Evolutionary conservation across 1,284 basidiomycete species (phyloP).

Genomic region (Rhodotorula sp.): DNA sequence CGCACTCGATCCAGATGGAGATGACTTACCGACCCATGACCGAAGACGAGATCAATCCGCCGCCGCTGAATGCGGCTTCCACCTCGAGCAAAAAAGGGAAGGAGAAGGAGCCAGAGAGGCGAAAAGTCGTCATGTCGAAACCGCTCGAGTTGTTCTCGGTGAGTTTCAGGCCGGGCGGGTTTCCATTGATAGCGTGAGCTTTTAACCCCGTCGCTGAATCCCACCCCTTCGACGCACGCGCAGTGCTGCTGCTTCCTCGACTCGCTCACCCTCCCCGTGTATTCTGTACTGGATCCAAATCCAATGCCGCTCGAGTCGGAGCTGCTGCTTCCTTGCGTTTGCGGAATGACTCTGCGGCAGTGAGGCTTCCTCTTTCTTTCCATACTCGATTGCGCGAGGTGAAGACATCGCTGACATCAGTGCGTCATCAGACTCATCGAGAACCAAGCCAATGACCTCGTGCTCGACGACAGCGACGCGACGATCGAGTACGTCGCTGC

Average conservation of each 20-base stretch:
- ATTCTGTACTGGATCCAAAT: conserved; percentile 34
- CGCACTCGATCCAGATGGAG: conserved; percentile 33
- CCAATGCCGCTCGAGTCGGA: conserved; percentile 27
- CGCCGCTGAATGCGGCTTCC: not conserved
- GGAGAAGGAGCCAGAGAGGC: conserved; percentile 23
- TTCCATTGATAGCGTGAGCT: not conserved
- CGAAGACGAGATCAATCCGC: conserved; percentile 25
- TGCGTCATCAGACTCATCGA: conserved; percentile 15
- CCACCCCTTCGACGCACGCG: not conserved
- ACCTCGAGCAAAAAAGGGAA: conserved; percentile 15
- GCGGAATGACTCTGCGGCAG: conserved; percentile 22
- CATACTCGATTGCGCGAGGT: not conserved
- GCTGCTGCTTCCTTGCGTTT: conserved; percentile 31
- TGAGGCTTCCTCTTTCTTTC: not conserved
- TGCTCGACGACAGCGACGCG: conserved; percentile 18
- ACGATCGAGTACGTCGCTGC: conserved; percentile 27
- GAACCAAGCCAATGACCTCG: conserved; percentile 16
- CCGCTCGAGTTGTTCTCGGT: conserved; percentile 2
- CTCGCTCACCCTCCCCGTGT: conserved; percentile 38
- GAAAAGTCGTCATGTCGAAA: conserved; percentile 22
- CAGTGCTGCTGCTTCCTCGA: conserved; percentile 42
- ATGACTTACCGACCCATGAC: conserved; percentile 31
- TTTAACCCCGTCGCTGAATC: not conserved
- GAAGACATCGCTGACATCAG: not conserved
- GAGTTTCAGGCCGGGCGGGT: not conserved